phyloP scores from a whole-genome alignment of 1,284 basidiomycete species.

The Ceratobasidium sp. region DNA sequence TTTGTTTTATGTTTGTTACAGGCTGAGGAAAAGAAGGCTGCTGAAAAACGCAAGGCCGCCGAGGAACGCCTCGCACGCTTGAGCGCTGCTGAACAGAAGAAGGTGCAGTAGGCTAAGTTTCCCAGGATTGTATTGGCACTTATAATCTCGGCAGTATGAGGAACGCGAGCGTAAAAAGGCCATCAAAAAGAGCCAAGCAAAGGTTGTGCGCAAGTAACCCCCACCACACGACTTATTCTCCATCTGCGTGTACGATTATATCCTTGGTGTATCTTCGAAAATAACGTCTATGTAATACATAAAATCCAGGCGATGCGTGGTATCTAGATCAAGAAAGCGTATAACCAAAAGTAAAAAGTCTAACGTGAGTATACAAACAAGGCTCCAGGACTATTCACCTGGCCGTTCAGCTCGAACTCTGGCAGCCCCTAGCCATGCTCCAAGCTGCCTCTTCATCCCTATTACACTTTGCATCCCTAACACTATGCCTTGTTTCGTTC shows the following conservation, averaged over 20 bases:
- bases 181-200: constrained; percentile 35
- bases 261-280: constrained; percentile 29
- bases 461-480: constrained; percentile 34
- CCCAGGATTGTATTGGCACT: background rate
- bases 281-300: constrained; percentile 42
- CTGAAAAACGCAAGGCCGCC: constrained; percentile 78
- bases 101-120: constrained; percentile 55
- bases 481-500: background rate
- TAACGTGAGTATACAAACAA: constrained; percentile 4
- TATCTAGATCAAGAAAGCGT: constrained; percentile 29
- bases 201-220: constrained; percentile 38
- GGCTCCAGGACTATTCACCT: background rate
- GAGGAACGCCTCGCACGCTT: constrained; percentile 76
- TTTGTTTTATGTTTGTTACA: constrained; percentile 47
- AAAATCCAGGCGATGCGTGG: constrained; percentile 40
- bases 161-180: constrained; percentile 41
- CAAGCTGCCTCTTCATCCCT: constrained; percentile 18
- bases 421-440: constrained; percentile 19
- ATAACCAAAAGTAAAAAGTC: constrained; percentile 24
- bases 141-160: constrained; percentile 19
- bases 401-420: constrained; percentile 18
- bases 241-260: constrained; percentile 27
- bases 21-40: constrained; percentile 71
- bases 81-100: constrained; percentile 84
- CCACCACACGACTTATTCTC: background rate